Evolutionary conservation across 2,329 filamentous ascomycete species (phyloP).

Genomic region (Pseudogymnoascus destructans): DNA sequence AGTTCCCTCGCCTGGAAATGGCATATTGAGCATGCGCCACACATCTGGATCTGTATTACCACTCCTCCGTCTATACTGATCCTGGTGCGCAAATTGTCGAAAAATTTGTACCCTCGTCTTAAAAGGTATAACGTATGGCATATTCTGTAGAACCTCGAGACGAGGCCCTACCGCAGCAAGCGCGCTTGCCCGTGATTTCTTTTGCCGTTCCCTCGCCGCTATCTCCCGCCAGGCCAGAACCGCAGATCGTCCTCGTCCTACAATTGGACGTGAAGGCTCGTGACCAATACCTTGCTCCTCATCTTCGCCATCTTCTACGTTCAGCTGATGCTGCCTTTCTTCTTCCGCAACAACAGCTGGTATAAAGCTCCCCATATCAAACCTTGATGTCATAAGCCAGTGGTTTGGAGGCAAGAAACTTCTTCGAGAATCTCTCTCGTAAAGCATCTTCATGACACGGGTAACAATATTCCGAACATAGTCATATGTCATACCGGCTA

Average conservation of each 20-base stretch:
- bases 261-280: slow-evolving; percentile 25
- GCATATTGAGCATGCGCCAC: slow-evolving; percentile 45
- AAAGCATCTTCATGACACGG: slow-evolving; percentile 70
- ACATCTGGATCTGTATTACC: slow-evolving; percentile 59
- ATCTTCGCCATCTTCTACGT: slow-evolving; percentile 46
- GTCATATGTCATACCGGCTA: slow-evolving; percentile 61
- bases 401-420: slow-evolving; percentile 71
- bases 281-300: slow-evolving; percentile 32
- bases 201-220: slow-evolving; percentile 50
- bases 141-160: slow-evolving; percentile 81
- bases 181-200: slow-evolving; percentile 54
- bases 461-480: slow-evolving; percentile 73
- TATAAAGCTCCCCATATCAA: slow-evolving; percentile 84
- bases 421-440: slow-evolving; percentile 82
- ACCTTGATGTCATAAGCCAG: slow-evolving; percentile 83
- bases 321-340: slow-evolving; percentile 57
- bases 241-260: slow-evolving; percentile 26
- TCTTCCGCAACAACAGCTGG: slow-evolving; percentile 79
- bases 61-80: slow-evolving; percentile 62
- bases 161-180: slow-evolving; percentile 72
- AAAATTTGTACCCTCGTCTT: slow-evolving; percentile 85
- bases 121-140: slow-evolving; percentile 95
- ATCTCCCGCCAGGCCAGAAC: slow-evolving; percentile 35
- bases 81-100: slow-evolving; percentile 75
- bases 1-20: slow-evolving; percentile 25